phyloP scores from a whole-genome alignment of 352 stramenopile genomes.

The Pythium brassicae region DNA sequence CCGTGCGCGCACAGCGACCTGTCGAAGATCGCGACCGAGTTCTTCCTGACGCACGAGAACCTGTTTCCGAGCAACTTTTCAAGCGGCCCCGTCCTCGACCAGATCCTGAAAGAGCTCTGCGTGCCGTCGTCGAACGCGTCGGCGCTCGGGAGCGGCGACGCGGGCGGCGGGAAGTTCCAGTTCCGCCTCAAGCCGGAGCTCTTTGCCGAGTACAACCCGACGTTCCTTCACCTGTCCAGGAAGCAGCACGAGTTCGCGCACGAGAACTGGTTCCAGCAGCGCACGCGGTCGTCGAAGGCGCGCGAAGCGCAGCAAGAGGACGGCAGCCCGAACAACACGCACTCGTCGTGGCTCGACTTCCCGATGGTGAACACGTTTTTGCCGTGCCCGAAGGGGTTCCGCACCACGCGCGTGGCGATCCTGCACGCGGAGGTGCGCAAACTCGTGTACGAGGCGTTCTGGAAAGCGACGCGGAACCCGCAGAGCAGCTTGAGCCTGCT shows the following conservation, averaged over 20 bases:
- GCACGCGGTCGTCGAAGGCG: constrained; percentile 60
- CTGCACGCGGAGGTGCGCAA: constrained; percentile 52
- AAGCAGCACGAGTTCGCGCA: constrained; percentile 86
- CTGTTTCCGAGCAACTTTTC: constrained; percentile 73
- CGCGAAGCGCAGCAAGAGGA: constrained; percentile 62
- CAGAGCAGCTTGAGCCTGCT: constrained; percentile 62
- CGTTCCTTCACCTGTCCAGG: constrained; percentile 81
- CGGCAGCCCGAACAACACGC: constrained; percentile 50
- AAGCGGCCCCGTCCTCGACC: constrained; percentile 55
- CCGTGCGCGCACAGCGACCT: constrained; percentile 80
- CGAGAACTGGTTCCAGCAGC: constrained; percentile 85
- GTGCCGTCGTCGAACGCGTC: constrained; percentile 21
- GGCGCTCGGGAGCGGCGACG: constrained; percentile 21
- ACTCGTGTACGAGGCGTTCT: constrained; percentile 72
- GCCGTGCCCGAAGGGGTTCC: constrained; percentile 59
- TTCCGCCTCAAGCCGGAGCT: constrained; percentile 81
- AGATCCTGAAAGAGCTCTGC: constrained; percentile 78
- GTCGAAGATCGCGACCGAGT: constrained; percentile 82
- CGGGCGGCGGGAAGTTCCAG: constrained; percentile 57
- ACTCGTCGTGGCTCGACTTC: constrained; percentile 77
- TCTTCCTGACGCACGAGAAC: constrained; percentile 74
- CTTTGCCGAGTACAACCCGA: constrained; percentile 81
- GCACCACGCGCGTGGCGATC: constrained; percentile 48
- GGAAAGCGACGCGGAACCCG: constrained; percentile 48
- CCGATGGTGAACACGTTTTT: constrained; percentile 81